Evolutionary conservation across 441 rosid species (phyloP), one percentile per base, ranked within the genome.

Genomic region (Pelargonium fulgidum): DNA sequence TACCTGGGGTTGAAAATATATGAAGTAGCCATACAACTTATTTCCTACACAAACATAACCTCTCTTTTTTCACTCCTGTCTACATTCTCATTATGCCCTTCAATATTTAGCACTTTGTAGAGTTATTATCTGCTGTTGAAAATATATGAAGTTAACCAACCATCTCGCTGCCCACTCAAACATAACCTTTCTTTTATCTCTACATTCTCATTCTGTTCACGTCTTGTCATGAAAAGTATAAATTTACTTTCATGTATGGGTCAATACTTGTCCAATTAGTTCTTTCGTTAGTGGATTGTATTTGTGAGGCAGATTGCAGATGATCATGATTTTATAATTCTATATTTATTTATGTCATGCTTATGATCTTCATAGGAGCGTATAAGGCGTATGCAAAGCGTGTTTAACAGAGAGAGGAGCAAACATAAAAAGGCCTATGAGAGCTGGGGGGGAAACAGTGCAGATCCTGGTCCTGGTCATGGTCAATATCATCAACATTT

Each of bases 381-480:
- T 58, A 90, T 94, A 72, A 88, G 90, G 77, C 97, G 92, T 9
- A 94, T 91, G 99, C 97, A 91, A 79, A 90, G 91, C 68, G 97
- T 89, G 72, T 94, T 93, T 76, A 91, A 94, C 76, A 83, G 96
- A 71, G 97, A 87, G 79, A 81, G 93, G 81, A 86, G 79, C 76
- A 91, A 93, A 71, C 77, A 83, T 69, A 84, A 76, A 71, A 85
- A 86, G 58, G 81, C 89, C 67, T 91, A 82, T 17, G 97, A 89
- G 78, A 86, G 87, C 77, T 93, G 97, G 99, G 86, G 69, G 80
- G 91, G 88, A 76, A 81, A 75, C 81, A 91, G 80, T 62, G 66
- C 82, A 12, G 83, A 82, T 77, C 84, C 86, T 14, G 54, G 14
- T 11, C 54, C 50, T n/a, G n/a, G n/a, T n/a, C n/a, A n/a, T 9